Conservation (phyloP, 176 grass and related monocot species). For the Oryza meyeriana region DNA sequence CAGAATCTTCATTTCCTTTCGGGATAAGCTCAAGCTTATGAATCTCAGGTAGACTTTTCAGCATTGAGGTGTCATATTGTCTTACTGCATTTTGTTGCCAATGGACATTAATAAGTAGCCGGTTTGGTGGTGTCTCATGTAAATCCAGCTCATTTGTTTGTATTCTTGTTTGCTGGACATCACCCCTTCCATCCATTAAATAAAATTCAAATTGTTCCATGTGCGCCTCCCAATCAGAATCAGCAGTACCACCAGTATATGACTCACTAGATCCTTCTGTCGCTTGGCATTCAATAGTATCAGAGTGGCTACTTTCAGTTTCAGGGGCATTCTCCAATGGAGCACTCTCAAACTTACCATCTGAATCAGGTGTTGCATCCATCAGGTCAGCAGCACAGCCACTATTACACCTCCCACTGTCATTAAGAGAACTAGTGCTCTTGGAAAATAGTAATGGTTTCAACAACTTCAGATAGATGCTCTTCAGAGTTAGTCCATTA, state of each 20-base stretch:
- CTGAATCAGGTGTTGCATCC: conserved; percentile 34
- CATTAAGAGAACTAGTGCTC: conserved; percentile 32
- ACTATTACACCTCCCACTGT: conserved; percentile 26
- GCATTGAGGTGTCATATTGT: conserved; percentile 46
- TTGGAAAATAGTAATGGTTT: conserved; percentile 61
- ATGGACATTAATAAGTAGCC: conserved; percentile 58
- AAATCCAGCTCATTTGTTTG: conserved; percentile 50
- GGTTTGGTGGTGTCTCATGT: conserved; percentile 37
- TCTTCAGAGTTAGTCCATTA: conserved; percentile 55
- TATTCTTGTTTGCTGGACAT: conserved; percentile 54
- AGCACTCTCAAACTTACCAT: conserved; percentile 13
- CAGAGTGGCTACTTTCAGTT: conserved; percentile 8
- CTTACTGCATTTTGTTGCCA: conserved; percentile 41
- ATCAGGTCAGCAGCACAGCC: conserved; percentile 17
- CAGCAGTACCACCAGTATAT: neutral
- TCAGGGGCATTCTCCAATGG: conserved; percentile 31
- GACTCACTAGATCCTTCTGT: conserved; percentile 5
- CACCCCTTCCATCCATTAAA: conserved; percentile 60
- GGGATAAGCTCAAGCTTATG: conserved; percentile 66
- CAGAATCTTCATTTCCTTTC: conserved; percentile 63
- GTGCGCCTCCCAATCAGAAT: conserved; percentile 21
- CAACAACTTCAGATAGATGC: conserved; percentile 62
- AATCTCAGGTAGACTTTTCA: conserved; percentile 60
- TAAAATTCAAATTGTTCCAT: conserved; percentile 52
- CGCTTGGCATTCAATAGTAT: conserved; percentile 27